These are phyloP conservation scores for Xylariaceae sp. DNA, from an alignment of 2,329 filamentous ascomycete species.

Conservation along the genomic window DNA sequence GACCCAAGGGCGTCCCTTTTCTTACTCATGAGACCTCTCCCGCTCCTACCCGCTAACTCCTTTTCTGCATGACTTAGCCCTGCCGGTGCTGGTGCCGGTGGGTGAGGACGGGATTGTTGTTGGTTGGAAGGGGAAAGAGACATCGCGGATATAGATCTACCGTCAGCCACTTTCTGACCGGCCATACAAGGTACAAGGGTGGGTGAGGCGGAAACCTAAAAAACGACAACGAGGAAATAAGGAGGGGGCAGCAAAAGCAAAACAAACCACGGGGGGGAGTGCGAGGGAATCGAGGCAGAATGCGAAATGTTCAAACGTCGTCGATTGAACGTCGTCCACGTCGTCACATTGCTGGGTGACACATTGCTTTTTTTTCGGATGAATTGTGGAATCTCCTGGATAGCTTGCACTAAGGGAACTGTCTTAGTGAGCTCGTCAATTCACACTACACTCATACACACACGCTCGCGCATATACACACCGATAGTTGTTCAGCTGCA, in stretches of 20 bases:
- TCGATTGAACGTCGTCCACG: slow-evolving; percentile 7
- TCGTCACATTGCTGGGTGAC: slow-evolving; percentile 7
- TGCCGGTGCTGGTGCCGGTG: neutral
- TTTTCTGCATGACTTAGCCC: slow-evolving; percentile 1
- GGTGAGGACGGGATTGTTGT: neutral
- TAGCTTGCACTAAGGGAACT: slow-evolving; percentile 10
- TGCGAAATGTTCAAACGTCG: neutral
- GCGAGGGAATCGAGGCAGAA: slow-evolving; percentile 9
- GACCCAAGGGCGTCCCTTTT: neutral
- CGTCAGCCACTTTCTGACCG: slow-evolving; percentile 5
- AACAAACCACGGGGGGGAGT: slow-evolving; percentile 9
- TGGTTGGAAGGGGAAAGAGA: slow-evolving; percentile 1
- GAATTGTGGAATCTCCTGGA: slow-evolving; percentile 8
- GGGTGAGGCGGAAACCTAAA: neutral
- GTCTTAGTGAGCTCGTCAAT: slow-evolving; percentile 2
- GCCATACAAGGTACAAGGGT: slow-evolving; percentile 2
- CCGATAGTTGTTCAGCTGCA: neutral
- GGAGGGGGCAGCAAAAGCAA: slow-evolving; percentile 17
- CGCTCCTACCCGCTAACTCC: neutral
- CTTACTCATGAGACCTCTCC: neutral
- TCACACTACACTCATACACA: neutral
- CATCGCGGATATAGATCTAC: slow-evolving; percentile 8
- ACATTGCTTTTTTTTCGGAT: slow-evolving; percentile 15
- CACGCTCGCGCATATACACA: neutral
- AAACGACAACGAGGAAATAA: slow-evolving; percentile 4